Percentiles rank a stretch among this genome's conserved stretches.
phyloP scores from a whole-genome alignment of 257 asterid genomes.

The Dorcoceras hygrometricum region DNA sequence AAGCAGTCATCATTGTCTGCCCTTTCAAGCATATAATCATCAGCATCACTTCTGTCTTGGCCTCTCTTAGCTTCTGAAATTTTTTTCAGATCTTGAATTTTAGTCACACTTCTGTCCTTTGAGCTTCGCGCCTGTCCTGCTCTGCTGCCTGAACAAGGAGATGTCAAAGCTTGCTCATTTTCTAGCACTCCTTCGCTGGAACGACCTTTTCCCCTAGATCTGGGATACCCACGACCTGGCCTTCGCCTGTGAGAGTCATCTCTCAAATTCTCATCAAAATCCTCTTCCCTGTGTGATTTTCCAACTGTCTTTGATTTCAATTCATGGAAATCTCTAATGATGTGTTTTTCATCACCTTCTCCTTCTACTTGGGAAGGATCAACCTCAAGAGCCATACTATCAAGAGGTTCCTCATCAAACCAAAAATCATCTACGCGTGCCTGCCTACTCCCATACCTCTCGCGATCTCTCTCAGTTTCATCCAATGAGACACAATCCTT shows the following conservation, averaged over 20 bases:
- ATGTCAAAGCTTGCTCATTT: slow-evolving; percentile 58
- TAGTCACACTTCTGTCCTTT: slow-evolving; percentile 50
- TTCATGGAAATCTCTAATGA: slow-evolving; percentile 51
- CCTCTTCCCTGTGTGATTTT: slow-evolving; percentile 71
- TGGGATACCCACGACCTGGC: slow-evolving; percentile 53
- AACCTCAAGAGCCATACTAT: slow-evolving; percentile 42
- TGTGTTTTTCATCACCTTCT: slow-evolving; percentile 61
- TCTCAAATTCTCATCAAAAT: slow-evolving; percentile 58
- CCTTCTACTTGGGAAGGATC: slow-evolving; percentile 49
- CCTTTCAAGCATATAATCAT: slow-evolving; percentile 52
- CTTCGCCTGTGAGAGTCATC: slow-evolving; percentile 71
- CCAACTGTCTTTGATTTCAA: slow-evolving; percentile 55
- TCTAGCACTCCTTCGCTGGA: slow-evolving; percentile 59
- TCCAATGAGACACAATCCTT: slow-evolving; percentile 40
- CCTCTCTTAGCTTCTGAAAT: slow-evolving; percentile 53
- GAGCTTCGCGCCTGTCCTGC: slow-evolving; percentile 54
- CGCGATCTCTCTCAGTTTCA: slow-evolving; percentile 49
- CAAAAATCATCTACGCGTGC: slow-evolving; percentile 52
- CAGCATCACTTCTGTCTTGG: slow-evolving; percentile 33
- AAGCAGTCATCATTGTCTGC: slow-evolving; percentile 88
- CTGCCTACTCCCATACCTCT: slow-evolving; percentile 42
- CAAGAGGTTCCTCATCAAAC: slow-evolving; percentile 60
- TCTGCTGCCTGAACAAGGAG: slow-evolving; percentile 76
- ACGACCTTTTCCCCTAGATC: slow-evolving; percentile 66
- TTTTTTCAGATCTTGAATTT: slow-evolving; percentile 51